Conservation (phyloP, 208 protist species). For the Lotmaria passim region DNA sequence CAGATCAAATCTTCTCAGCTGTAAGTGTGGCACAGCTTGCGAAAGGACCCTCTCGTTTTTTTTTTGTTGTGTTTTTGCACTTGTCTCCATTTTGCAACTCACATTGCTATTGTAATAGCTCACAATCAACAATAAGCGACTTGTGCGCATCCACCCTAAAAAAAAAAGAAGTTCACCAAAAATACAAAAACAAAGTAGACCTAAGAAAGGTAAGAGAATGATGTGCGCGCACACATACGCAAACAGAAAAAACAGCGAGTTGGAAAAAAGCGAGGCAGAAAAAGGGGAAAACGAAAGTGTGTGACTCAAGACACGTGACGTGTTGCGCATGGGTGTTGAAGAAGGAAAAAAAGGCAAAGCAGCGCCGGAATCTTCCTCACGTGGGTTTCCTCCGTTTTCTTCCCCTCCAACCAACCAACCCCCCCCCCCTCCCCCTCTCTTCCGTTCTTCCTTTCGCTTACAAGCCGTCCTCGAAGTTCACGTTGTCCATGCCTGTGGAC, state of each 20-base stretch:
- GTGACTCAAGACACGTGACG: too few relatives aligned
- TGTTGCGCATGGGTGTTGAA: too few relatives aligned
- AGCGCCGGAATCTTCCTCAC: too few relatives aligned
- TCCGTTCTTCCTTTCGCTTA: conserved; percentile 27
- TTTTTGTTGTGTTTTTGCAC: background rate
- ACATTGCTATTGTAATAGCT: too few relatives aligned
- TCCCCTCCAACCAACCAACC: too few relatives aligned
- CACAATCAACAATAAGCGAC: conserved; percentile 8
- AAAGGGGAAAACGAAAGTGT: background rate
- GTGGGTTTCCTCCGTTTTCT: too few relatives aligned
- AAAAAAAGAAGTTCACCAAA: background rate
- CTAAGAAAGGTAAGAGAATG: too few relatives aligned
- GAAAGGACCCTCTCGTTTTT: background rate
- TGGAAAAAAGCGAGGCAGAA: too few relatives aligned
- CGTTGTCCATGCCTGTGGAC: conserved; percentile 61
- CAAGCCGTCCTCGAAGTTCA: conserved; percentile 89
- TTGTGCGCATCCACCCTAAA: background rate
- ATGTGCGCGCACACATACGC: background rate
- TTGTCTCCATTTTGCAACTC: too few relatives aligned
- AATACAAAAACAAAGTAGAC: background rate
- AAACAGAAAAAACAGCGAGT: background rate
- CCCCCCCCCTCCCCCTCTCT: background rate
- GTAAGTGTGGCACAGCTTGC: too few relatives aligned
- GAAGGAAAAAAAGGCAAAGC: background rate
- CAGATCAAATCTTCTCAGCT: too few relatives aligned